phyloP scores from a whole-genome alignment of 2,329 filamentous ascomycete species.

The Penicillium sumatraense region DNA sequence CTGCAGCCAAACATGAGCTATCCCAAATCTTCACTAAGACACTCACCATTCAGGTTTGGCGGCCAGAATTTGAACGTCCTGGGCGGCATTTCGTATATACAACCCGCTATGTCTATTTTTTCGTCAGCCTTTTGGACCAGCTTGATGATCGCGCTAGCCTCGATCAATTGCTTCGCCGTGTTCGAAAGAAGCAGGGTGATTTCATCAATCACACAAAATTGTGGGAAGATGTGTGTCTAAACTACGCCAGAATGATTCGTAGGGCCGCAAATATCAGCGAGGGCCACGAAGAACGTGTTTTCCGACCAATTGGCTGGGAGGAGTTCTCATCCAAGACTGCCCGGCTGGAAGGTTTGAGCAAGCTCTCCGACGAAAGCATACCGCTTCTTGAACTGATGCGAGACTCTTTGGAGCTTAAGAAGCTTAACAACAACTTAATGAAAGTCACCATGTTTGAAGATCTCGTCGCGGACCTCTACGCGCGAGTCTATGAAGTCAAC shows the following conservation, averaged over 20 bases:
- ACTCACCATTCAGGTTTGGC: conserved; percentile 94
- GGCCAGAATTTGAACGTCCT: conserved; percentile 81
- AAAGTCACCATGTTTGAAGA: conserved; percentile 88
- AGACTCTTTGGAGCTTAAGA: conserved; percentile 72
- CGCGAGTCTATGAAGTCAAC: conserved; percentile 54
- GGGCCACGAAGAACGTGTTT: conserved; percentile 67
- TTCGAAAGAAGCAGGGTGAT: conserved; percentile 81
- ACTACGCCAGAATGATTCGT: conserved; percentile 64
- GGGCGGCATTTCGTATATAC: conserved; percentile 93
- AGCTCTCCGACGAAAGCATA: conserved; percentile 51
- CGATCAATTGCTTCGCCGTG: conserved; percentile 76
- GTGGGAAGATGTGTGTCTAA: conserved; percentile 65
- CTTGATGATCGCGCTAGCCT: conserved; percentile 76
- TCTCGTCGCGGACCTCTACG: conserved; percentile 89
- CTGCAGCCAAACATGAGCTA: conserved; percentile 74
- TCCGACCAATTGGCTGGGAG: conserved; percentile 67
- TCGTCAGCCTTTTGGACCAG: conserved; percentile 73
- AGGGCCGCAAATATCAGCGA: conserved; percentile 60
- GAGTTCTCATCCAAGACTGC: conserved; percentile 66
- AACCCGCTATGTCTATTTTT: conserved; percentile 81
- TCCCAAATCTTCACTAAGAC: conserved; percentile 92
- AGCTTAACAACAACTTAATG: conserved; percentile 84
- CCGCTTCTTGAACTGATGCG: conserved; percentile 65
- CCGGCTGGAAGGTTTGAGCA: conserved; percentile 64
- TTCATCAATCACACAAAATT: conserved; percentile 66